Conservation (phyloP, 2,329 filamentous ascomycete species). For the Talaromyces verruculosus region DNA sequence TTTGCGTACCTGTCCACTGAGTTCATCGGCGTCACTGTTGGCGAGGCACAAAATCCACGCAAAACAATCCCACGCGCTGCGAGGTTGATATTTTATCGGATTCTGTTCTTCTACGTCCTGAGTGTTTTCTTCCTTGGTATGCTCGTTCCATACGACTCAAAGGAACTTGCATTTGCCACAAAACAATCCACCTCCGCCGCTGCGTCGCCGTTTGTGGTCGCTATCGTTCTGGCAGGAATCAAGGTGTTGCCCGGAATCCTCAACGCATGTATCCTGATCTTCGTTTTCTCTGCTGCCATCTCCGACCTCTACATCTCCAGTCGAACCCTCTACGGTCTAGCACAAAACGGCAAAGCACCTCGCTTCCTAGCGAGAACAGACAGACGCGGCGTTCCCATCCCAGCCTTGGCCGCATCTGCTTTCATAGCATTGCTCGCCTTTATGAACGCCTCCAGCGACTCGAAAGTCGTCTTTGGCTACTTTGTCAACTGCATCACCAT, state of each 20-base stretch:
- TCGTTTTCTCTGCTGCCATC: conserved; percentile 73
- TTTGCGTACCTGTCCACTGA: conserved; percentile 75
- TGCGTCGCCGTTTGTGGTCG: conserved; percentile 71
- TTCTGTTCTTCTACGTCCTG: conserved; percentile 73
- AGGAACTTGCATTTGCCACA: conserved; percentile 53
- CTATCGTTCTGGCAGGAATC: conserved; percentile 63
- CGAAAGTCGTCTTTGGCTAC: conserved; percentile 59
- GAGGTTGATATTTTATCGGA: conserved; percentile 74
- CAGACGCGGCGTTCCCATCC: conserved; percentile 66
- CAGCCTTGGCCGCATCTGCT: conserved; percentile 60
- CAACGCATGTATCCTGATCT: conserved; percentile 69
- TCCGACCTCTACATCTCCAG: conserved; percentile 74
- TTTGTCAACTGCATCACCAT: conserved; percentile 65
- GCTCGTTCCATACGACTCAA: conserved; percentile 68
- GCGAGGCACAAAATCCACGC: conserved; percentile 73
- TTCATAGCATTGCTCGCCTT: conserved; percentile 65
- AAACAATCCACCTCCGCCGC: conserved; percentile 46
- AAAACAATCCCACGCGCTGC: conserved; percentile 72
- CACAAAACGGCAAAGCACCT: conserved; percentile 68
- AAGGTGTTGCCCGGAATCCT: conserved; percentile 62
- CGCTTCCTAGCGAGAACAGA: conserved; percentile 68
- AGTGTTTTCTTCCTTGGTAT: conserved; percentile 71
- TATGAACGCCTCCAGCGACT: conserved; percentile 59
- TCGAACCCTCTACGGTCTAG: conserved; percentile 69
- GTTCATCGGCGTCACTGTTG: conserved; percentile 71